A percentile compares a stretch with the other conserved stretches of the same genome.
Conservation (phyloP, 805 yeast genomes). For the Pichia kluyveri region DNA sequence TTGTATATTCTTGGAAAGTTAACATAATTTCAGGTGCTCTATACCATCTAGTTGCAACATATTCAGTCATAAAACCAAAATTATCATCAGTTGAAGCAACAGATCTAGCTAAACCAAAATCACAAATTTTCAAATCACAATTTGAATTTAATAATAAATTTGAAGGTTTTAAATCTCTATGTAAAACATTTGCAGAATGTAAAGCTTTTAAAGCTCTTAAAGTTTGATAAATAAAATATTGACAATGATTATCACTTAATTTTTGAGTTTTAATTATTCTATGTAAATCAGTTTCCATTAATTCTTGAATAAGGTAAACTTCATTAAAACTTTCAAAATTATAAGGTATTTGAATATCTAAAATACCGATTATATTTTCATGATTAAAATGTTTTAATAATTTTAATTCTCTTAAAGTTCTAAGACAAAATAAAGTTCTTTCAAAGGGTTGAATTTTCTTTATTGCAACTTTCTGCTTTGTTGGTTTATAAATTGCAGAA, state of each 20-base stretch:
- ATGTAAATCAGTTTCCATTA: constrained; percentile 84
- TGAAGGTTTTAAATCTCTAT: constrained; percentile 87
- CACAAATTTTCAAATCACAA: constrained; percentile 91
- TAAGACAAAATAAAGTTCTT: constrained; percentile 75
- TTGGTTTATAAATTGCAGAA: constrained; percentile 78
- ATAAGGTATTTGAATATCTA: constrained; percentile 82
- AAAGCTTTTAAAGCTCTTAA: constrained; percentile 82
- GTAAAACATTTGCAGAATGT: constrained; percentile 91
- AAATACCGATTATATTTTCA: constrained; percentile 83
- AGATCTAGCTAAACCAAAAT: constrained; percentile 81
- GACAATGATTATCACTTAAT: constrained; percentile 86
- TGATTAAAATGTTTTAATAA: constrained; percentile 84
- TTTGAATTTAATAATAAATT: constrained; percentile 80
- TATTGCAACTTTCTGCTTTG: constrained; percentile 86
- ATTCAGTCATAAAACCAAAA: constrained; percentile 86
- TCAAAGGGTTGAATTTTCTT: constrained; percentile 92
- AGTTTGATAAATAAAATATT: constrained; percentile 87
- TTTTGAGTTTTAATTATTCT: constrained; percentile 75
- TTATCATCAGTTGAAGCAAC: constrained; percentile 56
- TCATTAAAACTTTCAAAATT: constrained; percentile 71
- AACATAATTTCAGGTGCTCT: constrained; percentile 97
- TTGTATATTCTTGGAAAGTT: constrained; percentile 85
- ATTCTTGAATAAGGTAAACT: constrained; percentile 79
- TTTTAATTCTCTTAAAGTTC: constrained; percentile 86
- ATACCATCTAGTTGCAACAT: constrained; percentile 97